Conservation (phyloP, 179 eudicot genomes). For the Silene noctiflora region DNA sequence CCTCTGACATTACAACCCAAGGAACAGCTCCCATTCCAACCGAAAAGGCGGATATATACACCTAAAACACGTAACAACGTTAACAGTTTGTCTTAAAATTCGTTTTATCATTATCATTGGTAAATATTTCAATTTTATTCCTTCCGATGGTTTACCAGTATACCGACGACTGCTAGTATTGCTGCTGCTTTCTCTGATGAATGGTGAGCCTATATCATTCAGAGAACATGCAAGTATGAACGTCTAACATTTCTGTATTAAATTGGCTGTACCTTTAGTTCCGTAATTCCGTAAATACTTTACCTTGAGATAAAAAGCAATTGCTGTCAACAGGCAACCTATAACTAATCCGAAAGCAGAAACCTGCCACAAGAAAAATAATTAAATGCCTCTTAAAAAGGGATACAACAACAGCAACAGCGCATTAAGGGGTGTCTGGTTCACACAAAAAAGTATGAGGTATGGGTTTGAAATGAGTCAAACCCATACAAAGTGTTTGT, state of each 20-base stretch:
- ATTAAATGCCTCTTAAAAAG: not conserved
- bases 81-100: not conserved
- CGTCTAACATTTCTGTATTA: not conserved
- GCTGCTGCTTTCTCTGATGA: conserved; percentile 32
- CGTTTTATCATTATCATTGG: not conserved
- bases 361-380: conserved; percentile 27
- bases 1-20: conserved; percentile 96
- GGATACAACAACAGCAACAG: too few relatives aligned
- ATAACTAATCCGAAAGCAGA: conserved; percentile 40
- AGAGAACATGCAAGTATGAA: not conserved
- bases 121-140: too few relatives aligned
- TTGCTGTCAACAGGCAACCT: conserved; percentile 34
- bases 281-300: not conserved
- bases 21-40: conserved; percentile 86
- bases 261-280: not conserved
- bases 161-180: conserved; percentile 37
- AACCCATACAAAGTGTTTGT: too few relatives aligned
- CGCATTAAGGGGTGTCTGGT: too few relatives aligned
- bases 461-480: too few relatives aligned
- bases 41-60: conserved; percentile 54
- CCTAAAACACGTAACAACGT: conserved; percentile 20
- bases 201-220: conserved; percentile 24
- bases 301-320: conserved; percentile 46
- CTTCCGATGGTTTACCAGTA: conserved; percentile 29
- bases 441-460: too few relatives aligned